Evolutionary conservation across 192 early-diverging fungal species (phyloP), one percentile per base, ranked within the genome.

Genomic region (Backusella mclennaniae): DNA sequence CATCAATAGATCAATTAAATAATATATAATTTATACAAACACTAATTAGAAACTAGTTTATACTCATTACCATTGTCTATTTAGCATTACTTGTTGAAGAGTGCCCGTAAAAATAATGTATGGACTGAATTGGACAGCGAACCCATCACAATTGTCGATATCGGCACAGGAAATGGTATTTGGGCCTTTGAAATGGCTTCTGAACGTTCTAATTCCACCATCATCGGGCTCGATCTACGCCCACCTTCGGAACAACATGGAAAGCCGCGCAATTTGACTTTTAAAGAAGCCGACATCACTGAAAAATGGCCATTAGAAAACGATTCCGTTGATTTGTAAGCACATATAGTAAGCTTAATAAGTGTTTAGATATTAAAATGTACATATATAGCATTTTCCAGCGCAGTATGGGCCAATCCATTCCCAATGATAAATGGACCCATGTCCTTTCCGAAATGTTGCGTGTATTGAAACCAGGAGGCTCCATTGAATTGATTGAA

Each of bases 151-250:
- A 74, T 83, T 42, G 7, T 83, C 1, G 82, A 83, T 74, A 44
- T 79, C 6, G 82, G 82, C 39, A 80, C 78, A 19, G 82, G 82
- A 15, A 79, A 79, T 56, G 82, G 82, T 35, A 79, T 79, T 26
- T 83, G 82, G 82, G 82, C 82, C 5, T 66, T 74, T 11, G 82
- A 83, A 68, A 76, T 83, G 52, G 82, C 82, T 29, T 73, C 67
- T 15, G 41, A 76, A 44, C 76, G 67, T 53, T 73, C 75, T 7
- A 66, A 71, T 31, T 59, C 69, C 8, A 41, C 74, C 69, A 75
- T 83, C 14, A 67, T 77, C 17, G 82, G 78, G 6, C 19, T 83
- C 0, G 82, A 83, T 53, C 23, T 79, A 35, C 41, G 41, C 8
- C 71, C 75, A 6, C 82, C 82, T 21, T 33, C 31, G 26, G 76